phyloP scores from a whole-genome alignment of 768 basidiomycete species.

The Suillus alpinus region DNA sequence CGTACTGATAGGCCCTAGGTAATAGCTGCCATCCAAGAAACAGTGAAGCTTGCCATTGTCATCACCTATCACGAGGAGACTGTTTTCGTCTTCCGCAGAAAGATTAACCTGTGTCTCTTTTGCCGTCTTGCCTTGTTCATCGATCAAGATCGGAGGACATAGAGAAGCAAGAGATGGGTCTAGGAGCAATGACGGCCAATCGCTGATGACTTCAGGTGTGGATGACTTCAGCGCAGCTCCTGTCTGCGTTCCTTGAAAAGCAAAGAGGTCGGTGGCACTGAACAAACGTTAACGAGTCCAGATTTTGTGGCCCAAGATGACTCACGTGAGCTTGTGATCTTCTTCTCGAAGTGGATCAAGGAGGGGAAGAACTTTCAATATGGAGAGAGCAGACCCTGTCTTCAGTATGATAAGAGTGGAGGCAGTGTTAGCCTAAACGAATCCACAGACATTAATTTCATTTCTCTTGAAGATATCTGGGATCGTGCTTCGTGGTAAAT shows the following conservation, averaged over 20 bases:
- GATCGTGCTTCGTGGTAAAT: conserved; percentile 40
- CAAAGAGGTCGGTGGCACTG: conserved; percentile 79
- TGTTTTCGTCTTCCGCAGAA: conserved; percentile 52
- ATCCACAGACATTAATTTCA: conserved; percentile 52
- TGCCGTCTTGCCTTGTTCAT: conserved; percentile 26
- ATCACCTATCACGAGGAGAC: conserved; percentile 63
- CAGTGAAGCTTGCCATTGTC: conserved; percentile 54
- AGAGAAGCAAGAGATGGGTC: conserved; percentile 58
- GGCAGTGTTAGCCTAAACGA: conserved; percentile 2
- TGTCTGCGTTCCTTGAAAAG: conserved; percentile 70
- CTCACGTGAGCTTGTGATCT: conserved; percentile 63
- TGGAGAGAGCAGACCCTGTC: conserved; percentile 77
- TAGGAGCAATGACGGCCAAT: conserved; percentile 66
- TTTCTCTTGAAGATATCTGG: conserved; percentile 77
- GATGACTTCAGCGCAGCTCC: conserved; percentile 40
- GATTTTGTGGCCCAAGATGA: conserved; percentile 11
- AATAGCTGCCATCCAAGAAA: conserved; percentile 77
- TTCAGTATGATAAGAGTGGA: conserved; percentile 30
- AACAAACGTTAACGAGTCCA: conserved; percentile 14
- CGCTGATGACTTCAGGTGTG: conserved; percentile 56
- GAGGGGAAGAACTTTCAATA: conserved; percentile 65
- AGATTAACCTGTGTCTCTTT: conserved; percentile 40
- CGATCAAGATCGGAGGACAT: conserved; percentile 27
- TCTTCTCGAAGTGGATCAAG: conserved; percentile 71
- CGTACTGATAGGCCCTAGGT: conserved; percentile 51